Conservation (phyloP, 2,329 filamentous ascomycete species). For the Fusarium siculi region DNA sequence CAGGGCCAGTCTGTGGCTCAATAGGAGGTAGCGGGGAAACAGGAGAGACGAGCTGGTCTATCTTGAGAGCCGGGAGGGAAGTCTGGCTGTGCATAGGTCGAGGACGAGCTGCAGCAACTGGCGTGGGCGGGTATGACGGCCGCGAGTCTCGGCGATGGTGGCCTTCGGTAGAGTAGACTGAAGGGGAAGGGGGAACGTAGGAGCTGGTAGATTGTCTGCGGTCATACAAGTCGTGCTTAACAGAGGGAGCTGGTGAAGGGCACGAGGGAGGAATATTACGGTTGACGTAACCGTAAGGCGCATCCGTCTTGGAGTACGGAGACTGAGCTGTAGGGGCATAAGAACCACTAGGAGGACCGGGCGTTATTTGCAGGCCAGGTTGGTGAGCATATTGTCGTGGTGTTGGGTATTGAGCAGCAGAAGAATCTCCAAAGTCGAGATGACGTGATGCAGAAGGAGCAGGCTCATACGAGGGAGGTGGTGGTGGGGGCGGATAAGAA, state of each 20-base stretch:
- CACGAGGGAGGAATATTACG: slow-evolving; percentile 46
- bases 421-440: slow-evolving; percentile 50
- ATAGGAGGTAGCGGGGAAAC: slow-evolving; percentile 51
- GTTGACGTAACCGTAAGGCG: slow-evolving; percentile 52
- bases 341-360: slow-evolving; percentile 48
- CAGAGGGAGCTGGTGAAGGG: slow-evolving; percentile 45
- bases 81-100: slow-evolving; percentile 31
- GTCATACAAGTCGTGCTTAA: slow-evolving; percentile 51
- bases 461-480: slow-evolving; percentile 50
- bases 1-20: slow-evolving; percentile 48
- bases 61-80: slow-evolving; percentile 53
- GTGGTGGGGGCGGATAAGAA: slow-evolving; percentile 53
- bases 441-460: slow-evolving; percentile 45
- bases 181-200: slow-evolving; percentile 53
- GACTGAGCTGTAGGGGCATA: slow-evolving; percentile 52
- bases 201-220: slow-evolving; percentile 51
- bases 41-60: slow-evolving; percentile 41
- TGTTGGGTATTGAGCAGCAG: slow-evolving; percentile 48
- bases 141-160: slow-evolving; percentile 48
- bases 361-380: slow-evolving; percentile 48
- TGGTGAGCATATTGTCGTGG: slow-evolving; percentile 53
- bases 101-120: slow-evolving; percentile 42
- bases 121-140: slow-evolving; percentile 44
- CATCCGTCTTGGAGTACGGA: slow-evolving; percentile 53
- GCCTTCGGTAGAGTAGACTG: slow-evolving; percentile 45